A percentile compares a stretch with the other conserved stretches of the same genome.
Evolutionary conservation across 2,329 filamentous ascomycete genomes (phyloP).

Genomic region (Biscogniauxia marginata): DNA sequence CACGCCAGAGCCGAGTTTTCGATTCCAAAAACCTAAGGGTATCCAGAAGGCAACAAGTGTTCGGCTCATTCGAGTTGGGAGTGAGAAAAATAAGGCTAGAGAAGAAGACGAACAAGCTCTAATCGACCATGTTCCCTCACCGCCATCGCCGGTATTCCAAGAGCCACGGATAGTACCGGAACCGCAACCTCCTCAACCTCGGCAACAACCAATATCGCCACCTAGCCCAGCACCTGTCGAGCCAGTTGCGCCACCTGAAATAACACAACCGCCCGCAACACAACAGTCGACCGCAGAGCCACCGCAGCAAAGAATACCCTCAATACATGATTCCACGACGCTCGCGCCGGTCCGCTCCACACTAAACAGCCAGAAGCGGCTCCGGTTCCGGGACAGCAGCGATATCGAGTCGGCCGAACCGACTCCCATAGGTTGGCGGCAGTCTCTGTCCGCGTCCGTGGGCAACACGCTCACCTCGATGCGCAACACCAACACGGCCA

Average conservation of each 20-base stretch:
- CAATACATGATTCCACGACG: slow-evolving; percentile 7
- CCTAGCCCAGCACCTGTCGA: background rate
- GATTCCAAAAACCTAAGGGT: slow-evolving; percentile 28
- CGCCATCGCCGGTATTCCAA: slow-evolving; percentile 4
- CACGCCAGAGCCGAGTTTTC: slow-evolving; percentile 21
- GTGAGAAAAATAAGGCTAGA: slow-evolving; percentile 18
- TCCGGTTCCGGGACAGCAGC: slow-evolving; percentile 31
- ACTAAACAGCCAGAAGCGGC: slow-evolving; percentile 21
- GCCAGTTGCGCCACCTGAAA: background rate
- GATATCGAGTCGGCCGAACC: slow-evolving; percentile 26
- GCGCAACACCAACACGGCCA: slow-evolving; percentile 22
- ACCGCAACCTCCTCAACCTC: slow-evolving; percentile 1
- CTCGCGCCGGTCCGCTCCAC: slow-evolving; percentile 5
- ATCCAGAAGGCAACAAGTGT: slow-evolving; percentile 29
- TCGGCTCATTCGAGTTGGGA: slow-evolving; percentile 31
- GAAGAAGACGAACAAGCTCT: slow-evolving; percentile 13
- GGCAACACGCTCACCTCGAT: slow-evolving; percentile 6
- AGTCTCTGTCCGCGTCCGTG: background rate
- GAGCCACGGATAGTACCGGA: background rate
- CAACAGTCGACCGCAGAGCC: slow-evolving; percentile 7
- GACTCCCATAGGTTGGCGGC: slow-evolving; percentile 9
- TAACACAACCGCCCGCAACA: slow-evolving; percentile 7
- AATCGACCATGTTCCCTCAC: slow-evolving; percentile 10
- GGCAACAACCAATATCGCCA: slow-evolving; percentile 1
- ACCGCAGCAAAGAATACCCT: slow-evolving; percentile 12